phyloP scores from a whole-genome alignment of 345 rosid species.

The Pugionium cornutum region DNA sequence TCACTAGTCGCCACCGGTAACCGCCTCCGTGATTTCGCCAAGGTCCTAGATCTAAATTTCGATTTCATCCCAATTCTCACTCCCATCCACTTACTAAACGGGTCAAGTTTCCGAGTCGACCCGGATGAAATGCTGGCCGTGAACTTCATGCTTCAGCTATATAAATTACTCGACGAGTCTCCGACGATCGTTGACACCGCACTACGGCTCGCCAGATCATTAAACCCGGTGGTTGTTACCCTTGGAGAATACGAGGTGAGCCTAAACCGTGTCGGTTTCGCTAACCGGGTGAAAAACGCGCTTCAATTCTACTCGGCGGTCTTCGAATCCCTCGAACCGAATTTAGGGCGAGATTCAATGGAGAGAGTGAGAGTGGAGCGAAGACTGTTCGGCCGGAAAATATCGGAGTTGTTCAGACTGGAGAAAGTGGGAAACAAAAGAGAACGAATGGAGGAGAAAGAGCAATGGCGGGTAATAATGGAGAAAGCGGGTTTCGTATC shows the following conservation, averaged over 20 bases:
- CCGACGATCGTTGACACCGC: conserved; percentile 55
- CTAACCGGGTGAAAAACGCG: conserved; percentile 64
- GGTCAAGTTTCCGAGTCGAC: conserved; percentile 62
- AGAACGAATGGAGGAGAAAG: conserved; percentile 73
- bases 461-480: conserved; percentile 74
- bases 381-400: conserved; percentile 63
- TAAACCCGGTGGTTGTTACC: conserved; percentile 67
- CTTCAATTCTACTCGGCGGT: conserved; percentile 63
- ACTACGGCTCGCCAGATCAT: conserved; percentile 61
- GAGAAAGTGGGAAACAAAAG: conserved; percentile 52
- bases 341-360: conserved; percentile 53
- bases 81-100: conserved; percentile 56
- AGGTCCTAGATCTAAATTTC: conserved; percentile 66
- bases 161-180: conserved; percentile 64
- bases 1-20: conserved; percentile 75
- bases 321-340: conserved; percentile 84
- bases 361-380: conserved; percentile 69
- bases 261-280: conserved; percentile 60
- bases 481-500: conserved; percentile 66
- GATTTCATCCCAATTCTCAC: conserved; percentile 76
- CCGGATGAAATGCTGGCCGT: conserved; percentile 71
- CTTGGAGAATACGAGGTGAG: conserved; percentile 84
- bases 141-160: conserved; percentile 85
- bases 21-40: conserved; percentile 79
- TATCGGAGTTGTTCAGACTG: conserved; percentile 53